phyloP scores from a whole-genome alignment of 2,329 filamentous ascomycete genomes.

The Penicillium freii region DNA sequence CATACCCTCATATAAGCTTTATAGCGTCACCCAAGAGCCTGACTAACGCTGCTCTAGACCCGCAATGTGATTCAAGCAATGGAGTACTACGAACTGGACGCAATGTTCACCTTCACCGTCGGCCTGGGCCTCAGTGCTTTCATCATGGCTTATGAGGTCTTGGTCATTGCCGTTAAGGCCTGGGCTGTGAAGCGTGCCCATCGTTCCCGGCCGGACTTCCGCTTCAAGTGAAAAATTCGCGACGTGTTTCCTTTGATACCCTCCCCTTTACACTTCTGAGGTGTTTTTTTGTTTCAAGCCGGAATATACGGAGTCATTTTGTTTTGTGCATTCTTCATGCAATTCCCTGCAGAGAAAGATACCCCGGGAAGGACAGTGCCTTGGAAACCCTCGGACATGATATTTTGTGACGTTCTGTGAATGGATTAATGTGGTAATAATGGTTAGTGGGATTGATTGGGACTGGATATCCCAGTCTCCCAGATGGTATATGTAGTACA shows the following conservation, averaged over 20 bases:
- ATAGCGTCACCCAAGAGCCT: constrained; percentile 7
- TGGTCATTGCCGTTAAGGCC: constrained; percentile 79
- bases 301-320: constrained; percentile 1
- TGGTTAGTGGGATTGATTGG: background rate
- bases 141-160: constrained; percentile 79
- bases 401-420: background rate
- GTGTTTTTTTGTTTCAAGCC: constrained; percentile 1
- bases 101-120: constrained; percentile 91
- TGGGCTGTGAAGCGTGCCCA: constrained; percentile 64
- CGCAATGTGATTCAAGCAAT: constrained; percentile 75
- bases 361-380: background rate
- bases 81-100: constrained; percentile 72
- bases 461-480: background rate
- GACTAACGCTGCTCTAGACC: constrained; percentile 52
- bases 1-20: background rate
- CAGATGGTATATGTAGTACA: constrained; percentile 1
- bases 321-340: background rate
- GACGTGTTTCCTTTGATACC: constrained; percentile 18
- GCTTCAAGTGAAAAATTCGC: constrained; percentile 26
- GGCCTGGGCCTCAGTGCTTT: constrained; percentile 79
- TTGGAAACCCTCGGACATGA: background rate
- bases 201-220: constrained; percentile 31
- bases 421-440: constrained; percentile 9
- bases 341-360: background rate
- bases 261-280: constrained; percentile 16